These are phyloP conservation scores for Opeltia flavorubescens DNA, from an alignment of 495 filamentous ascomycete species.

Conservation along the genomic window DNA sequence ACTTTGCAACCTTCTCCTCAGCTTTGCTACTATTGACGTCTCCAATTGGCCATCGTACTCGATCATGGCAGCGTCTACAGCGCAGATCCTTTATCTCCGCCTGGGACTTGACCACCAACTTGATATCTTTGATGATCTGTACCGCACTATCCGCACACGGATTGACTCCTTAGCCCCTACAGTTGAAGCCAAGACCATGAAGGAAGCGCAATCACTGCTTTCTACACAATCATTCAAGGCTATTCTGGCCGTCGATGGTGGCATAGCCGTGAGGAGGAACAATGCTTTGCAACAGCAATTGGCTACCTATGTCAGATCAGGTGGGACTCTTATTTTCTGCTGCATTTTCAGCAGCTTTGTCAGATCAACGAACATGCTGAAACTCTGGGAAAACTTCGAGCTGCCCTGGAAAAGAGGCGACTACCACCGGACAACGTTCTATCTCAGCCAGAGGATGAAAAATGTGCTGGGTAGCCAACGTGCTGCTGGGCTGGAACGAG, in stretches of 20 bases:
- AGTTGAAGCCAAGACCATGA: background rate
- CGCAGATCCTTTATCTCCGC: background rate
- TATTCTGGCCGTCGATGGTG: constrained; percentile 2
- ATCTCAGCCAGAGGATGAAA: constrained; percentile 8
- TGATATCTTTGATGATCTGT: background rate
- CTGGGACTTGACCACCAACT: background rate
- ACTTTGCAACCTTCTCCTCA: no score
- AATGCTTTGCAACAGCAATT: constrained; percentile 3
- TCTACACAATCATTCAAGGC: background rate
- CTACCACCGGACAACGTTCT: constrained; percentile 21
- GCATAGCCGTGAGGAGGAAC: background rate
- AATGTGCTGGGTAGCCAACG: constrained; percentile 7
- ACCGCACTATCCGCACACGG: background rate
- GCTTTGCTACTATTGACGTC: no score
- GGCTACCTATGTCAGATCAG: constrained; percentile 1
- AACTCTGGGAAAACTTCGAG: constrained; percentile 18
- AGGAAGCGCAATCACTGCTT: background rate
- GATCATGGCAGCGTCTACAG: background rate
- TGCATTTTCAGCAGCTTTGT: constrained; percentile 20
- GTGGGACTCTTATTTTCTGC: constrained; percentile 19
- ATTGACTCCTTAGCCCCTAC: background rate
- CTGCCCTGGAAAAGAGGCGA: constrained; percentile 26
- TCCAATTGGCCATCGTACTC: no score
- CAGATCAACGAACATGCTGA: constrained; percentile 10
- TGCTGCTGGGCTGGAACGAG: constrained; percentile 14